phyloP scores from a whole-genome alignment of 208 protist species.

The Entamoeba dispar region DNA sequence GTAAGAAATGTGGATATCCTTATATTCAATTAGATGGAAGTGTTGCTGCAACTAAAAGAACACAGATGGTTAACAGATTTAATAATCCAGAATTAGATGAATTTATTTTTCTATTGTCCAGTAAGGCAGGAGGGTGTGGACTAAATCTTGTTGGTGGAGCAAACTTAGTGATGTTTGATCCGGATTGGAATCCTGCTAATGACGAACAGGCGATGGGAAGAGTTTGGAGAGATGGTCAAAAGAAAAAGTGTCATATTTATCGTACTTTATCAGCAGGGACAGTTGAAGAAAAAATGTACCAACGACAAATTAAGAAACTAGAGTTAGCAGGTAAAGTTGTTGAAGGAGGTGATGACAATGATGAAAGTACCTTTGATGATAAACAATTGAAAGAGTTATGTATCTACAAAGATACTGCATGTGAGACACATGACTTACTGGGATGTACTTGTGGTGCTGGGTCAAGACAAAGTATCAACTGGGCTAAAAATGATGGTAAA shows the following conservation, averaged over 20 bases:
- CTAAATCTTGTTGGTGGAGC: conserved; percentile 1
- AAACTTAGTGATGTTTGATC: background rate
- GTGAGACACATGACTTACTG: background rate
- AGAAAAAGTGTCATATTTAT: conserved; percentile 72
- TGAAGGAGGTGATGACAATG: background rate
- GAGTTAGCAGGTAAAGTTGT: background rate
- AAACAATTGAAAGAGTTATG: background rate
- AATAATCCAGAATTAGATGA: background rate
- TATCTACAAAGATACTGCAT: background rate
- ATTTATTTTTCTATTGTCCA: background rate
- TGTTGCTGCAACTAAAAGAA: background rate
- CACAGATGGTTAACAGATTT: background rate
- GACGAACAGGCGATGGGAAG: conserved; percentile 52
- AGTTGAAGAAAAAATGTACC: conserved; percentile 92
- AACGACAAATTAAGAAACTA: conserved; percentile 29
- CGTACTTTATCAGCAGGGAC: conserved; percentile 78
- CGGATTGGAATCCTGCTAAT: background rate
- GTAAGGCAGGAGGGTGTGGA: background rate
- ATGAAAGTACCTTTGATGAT: background rate
- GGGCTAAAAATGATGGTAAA: background rate
- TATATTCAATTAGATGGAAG: conserved; percentile 6
- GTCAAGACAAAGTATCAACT: background rate
- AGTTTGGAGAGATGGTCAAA: conserved; percentile 85
- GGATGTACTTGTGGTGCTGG: background rate
- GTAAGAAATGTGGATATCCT: background rate